Base-by-base conservation (phyloP, 176 grass and related monocot genomes). In the Carex littledalei region DNA sequence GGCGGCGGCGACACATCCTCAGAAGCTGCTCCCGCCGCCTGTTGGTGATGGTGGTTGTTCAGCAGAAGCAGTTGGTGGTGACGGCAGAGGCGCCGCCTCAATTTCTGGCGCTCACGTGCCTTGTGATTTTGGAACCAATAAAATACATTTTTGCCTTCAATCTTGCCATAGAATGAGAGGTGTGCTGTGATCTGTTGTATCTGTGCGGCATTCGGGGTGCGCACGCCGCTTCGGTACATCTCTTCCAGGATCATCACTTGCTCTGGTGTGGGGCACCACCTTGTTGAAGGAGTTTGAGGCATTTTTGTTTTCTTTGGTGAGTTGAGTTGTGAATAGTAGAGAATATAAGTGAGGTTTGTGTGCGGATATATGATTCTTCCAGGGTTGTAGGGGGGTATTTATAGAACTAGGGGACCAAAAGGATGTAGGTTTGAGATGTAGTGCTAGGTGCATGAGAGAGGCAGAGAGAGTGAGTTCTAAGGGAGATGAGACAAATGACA, bases 51-150 rank as follows among this genome's bases (percentile, higher is more conserved):
- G 55, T 58, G 11, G 74, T 12, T 67, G 52, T 62, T 78, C 8
- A 84, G 43, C 13, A 83, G 18, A 41, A 63, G 85, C 75, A 67
- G 79, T 58, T 92, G 92, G 81, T 97, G 94, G 0, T 90, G 86
- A 20, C 88, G 79, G 76, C 93, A 88, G 78, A 94, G 85, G 22
- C 91, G 86, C 6, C 94, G 89, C 17, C 91, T 92, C 70, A 97
- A 90, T 1, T 92, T 88, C 90, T 94, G 92, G 0, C 92, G 86
- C 49, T 94, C 92, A 49, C 94, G 88, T 24, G 94, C 94, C 87
- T 97, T 97, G 88, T 97, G 94, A 85, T 97, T 97, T 79, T 97
- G 94, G 63, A 97, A 97, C 92, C 94, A 97, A 85, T 97, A 97
- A 85, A 97, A 97, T 49, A 97, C 94, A 69, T 97, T 97, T 61